Evolutionary conservation across 1,284 basidiomycete species (phyloP).

Genomic region (Tylopilus sp.): DNA sequence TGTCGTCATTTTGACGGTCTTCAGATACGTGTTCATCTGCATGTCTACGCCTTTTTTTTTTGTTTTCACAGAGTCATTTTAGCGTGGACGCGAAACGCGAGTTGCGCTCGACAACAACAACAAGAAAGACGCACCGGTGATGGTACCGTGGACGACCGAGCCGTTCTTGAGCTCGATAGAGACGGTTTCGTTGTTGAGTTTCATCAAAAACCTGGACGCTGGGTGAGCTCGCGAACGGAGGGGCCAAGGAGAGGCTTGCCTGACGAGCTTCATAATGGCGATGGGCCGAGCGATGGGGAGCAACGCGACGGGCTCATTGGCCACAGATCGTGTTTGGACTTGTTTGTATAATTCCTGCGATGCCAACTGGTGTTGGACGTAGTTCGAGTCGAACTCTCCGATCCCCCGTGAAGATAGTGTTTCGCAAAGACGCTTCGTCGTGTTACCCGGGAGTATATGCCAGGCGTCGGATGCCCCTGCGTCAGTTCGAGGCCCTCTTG

Average conservation of each 20-base stretch:
- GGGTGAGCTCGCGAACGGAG: not conserved
- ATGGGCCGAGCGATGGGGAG: constrained; percentile 27
- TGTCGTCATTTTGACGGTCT: constrained; percentile 94
- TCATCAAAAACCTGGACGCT: constrained; percentile 88
- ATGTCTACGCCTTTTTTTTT: constrained; percentile 86
- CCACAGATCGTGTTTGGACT: not conserved
- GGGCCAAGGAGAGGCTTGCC: constrained; percentile 31
- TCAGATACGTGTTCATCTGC: constrained; percentile 97
- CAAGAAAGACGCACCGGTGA: constrained; percentile 84
- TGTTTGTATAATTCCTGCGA: no score
- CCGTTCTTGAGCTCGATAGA: constrained; percentile 99
- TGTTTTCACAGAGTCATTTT: not conserved
- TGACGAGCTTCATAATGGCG: constrained; percentile 50
- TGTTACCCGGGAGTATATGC: no score
- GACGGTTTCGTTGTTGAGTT: constrained; percentile 99
- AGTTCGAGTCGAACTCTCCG: no score
- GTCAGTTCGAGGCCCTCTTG: no score
- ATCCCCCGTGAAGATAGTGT: no score
- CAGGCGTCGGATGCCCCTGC: no score
- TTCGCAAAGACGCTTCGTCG: no score
- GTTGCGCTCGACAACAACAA: no score
- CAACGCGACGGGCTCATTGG: no score
- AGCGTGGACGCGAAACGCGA: no score
- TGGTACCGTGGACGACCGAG: constrained; percentile 92
- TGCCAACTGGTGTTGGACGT: no score